Evolutionary conservation across 2,329 filamentous ascomycete species (phyloP).

Genomic region (Ophiocordyceps sinensis): DNA sequence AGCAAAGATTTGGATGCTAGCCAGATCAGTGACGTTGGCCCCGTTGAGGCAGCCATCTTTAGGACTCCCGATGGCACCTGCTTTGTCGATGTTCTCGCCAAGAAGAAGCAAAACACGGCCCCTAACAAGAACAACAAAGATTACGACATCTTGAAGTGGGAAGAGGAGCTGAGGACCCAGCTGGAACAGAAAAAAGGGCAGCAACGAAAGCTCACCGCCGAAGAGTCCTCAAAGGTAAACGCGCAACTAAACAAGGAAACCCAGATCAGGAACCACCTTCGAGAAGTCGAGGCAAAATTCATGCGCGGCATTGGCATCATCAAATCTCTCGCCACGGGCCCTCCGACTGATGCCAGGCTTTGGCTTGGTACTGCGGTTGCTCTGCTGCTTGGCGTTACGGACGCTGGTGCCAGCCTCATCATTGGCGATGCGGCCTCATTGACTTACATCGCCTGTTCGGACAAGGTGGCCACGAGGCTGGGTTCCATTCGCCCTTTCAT

Average conservation of each 20-base stretch:
- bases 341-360: conserved; percentile 72
- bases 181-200: conserved; percentile 87
- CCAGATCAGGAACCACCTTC: conserved; percentile 60
- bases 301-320: conserved; percentile 78
- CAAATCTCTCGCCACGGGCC: conserved; percentile 64
- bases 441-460: conserved; percentile 67
- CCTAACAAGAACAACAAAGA: conserved; percentile 88
- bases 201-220: conserved; percentile 77
- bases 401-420: conserved; percentile 67
- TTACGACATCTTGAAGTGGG: conserved; percentile 94
- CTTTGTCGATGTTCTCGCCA: conserved; percentile 82
- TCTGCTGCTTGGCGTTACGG: conserved; percentile 58
- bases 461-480: conserved; percentile 59
- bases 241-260: conserved; percentile 81
- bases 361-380: conserved; percentile 80
- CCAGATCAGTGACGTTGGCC: conserved; percentile 59
- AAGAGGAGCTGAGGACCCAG: conserved; percentile 76
- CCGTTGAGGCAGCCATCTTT: conserved; percentile 85
- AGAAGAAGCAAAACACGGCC: conserved; percentile 54
- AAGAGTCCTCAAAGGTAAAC: conserved; percentile 82
- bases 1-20: conserved; percentile 55
- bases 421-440: conserved; percentile 66
- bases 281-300: conserved; percentile 53
- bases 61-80: conserved; percentile 76
- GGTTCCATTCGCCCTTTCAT: conserved; percentile 69